A percentile compares a stretch with the other conserved stretches of the same genome.
Conservation (phyloP, 495 filamentous ascomycete genomes). For the Hypoxylon trugodes region DNA sequence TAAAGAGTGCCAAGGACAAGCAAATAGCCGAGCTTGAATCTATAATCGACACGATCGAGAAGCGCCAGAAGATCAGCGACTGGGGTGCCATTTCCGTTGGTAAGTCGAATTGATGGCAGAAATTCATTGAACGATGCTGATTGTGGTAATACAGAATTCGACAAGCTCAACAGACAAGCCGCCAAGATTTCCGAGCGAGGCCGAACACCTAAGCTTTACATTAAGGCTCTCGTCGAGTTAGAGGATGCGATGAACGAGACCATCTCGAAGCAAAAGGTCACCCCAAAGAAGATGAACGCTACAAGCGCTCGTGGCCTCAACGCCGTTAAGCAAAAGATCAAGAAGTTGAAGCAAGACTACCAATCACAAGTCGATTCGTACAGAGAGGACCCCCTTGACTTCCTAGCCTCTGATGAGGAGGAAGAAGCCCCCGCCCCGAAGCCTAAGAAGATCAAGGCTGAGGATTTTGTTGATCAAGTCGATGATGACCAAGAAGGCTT, state of each 20-base stretch:
- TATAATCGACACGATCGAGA: slow-evolving; percentile 88
- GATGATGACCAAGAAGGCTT: slow-evolving; percentile 86
- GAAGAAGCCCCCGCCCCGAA: slow-evolving; percentile 58
- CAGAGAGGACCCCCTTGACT: slow-evolving; percentile 81
- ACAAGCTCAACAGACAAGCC: slow-evolving; percentile 94
- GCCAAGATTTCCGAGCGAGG: slow-evolving; percentile 78
- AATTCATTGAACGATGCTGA: neutral
- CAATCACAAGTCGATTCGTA: slow-evolving; percentile 86
- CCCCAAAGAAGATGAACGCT: slow-evolving; percentile 98
- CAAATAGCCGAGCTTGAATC: slow-evolving; percentile 90
- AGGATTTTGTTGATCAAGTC: slow-evolving; percentile 51
- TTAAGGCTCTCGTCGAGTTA: slow-evolving; percentile 91
- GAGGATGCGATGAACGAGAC: slow-evolving; percentile 97
- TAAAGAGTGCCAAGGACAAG: slow-evolving; percentile 99
- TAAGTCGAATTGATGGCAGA: slow-evolving; percentile 53
- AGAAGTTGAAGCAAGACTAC: slow-evolving; percentile 98
- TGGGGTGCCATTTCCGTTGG: slow-evolving; percentile 92
- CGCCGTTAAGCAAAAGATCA: slow-evolving; percentile 93
- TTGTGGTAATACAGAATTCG: slow-evolving; percentile 73
- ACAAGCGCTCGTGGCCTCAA: slow-evolving; percentile 93
- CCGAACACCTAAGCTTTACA: slow-evolving; percentile 84
- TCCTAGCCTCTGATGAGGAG: slow-evolving; percentile 85
- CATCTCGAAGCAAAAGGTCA: slow-evolving; percentile 91
- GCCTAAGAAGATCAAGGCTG: slow-evolving; percentile 56
- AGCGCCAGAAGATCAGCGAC: slow-evolving; percentile 95